A percentile compares a stretch with the other conserved stretches of the same genome.
These are phyloP conservation scores for Combretum micranthum DNA, from an alignment of 345 rosid species.

Conservation along the genomic window DNA sequence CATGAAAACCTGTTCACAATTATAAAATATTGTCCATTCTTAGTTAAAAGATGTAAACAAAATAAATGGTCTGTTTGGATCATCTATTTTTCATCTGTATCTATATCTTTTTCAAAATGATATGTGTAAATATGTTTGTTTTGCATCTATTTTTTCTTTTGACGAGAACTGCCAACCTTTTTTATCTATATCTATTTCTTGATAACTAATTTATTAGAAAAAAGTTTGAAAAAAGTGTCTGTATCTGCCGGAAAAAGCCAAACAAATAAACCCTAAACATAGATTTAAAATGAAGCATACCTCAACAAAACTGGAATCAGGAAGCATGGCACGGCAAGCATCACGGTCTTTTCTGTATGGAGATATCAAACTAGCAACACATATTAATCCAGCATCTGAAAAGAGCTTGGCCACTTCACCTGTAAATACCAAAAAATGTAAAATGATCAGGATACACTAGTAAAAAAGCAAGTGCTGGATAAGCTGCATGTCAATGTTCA, in stretches of 20 bases:
- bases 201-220: too few relatives aligned
- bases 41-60: not conserved
- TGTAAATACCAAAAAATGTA: constrained; percentile 10
- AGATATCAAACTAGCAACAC: constrained; percentile 88
- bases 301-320: constrained; percentile 63
- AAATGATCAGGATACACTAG: not conserved
- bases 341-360: constrained; percentile 83
- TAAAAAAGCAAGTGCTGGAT: not conserved
- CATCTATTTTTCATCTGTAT: too few relatives aligned
- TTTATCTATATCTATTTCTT: too few relatives aligned
- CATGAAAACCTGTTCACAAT: constrained; percentile 65
- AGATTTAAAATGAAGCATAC: constrained; percentile 23
- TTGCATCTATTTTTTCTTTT: too few relatives aligned
- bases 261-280: too few relatives aligned
- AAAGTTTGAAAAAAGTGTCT: too few relatives aligned
- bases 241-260: too few relatives aligned
- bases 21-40: constrained; percentile 1
- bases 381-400: constrained; percentile 86
- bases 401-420: constrained; percentile 95
- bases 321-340: constrained; percentile 77
- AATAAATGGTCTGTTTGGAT: too few relatives aligned
- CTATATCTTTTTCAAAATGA: too few relatives aligned
- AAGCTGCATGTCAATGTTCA: not conserved
- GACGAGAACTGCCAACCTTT: too few relatives aligned
- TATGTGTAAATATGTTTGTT: too few relatives aligned